Evolutionary conservation across 768 basidiomycete genomes (phyloP), one percentile per base, ranked within the genome.

Genomic region (Asterophora lycoperdoides): DNA sequence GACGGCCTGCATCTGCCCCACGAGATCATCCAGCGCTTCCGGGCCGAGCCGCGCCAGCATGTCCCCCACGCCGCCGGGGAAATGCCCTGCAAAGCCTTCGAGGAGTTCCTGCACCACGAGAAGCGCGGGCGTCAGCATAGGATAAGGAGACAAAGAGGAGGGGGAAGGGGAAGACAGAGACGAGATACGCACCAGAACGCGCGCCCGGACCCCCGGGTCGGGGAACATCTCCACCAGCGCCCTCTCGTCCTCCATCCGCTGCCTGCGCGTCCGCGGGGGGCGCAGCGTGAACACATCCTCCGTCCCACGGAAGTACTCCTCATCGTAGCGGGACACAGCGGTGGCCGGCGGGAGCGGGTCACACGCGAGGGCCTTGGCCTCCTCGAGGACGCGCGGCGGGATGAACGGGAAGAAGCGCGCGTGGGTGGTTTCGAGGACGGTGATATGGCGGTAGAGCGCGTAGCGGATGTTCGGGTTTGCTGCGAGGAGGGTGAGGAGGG

Each of bases 301-400:
- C 3, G 75, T 69, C 1, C 80, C 79, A 13, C 65, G 68, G 69
- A 97, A 94, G 67, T 93, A 96, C n/a, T 64, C 64, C 3, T 75
- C 68, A 53, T 92, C 76, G 66, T 96, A 96, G 34, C 58, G 61
- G 29, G 75, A 85, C 2, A 81, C 59, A 2, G 76, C 67, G 1
- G 76, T 75, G 5, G 67, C 68, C 0, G 94, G 93, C 0, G 94
- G 92, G 2, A 95, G 70, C 0, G 94, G 93, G 60, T 97, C 95
- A 56, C 86, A 96, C 8, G 85, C 81, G 52, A 89, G 70, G 5
- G 80, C 74, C 47, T 80, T 77, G 10, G 66, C 69, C 4, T 13
- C 18, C 23, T 73, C 67, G 10, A 78, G 65, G 4, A 88, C 71
- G 3, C 3, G 6, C 3, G 23, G 23, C 6, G 23, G 23, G 23